These are phyloP conservation scores for Talaromyces stipitatus DNA, from an alignment of 495 filamentous ascomycete genomes.

Conservation along the genomic window DNA sequence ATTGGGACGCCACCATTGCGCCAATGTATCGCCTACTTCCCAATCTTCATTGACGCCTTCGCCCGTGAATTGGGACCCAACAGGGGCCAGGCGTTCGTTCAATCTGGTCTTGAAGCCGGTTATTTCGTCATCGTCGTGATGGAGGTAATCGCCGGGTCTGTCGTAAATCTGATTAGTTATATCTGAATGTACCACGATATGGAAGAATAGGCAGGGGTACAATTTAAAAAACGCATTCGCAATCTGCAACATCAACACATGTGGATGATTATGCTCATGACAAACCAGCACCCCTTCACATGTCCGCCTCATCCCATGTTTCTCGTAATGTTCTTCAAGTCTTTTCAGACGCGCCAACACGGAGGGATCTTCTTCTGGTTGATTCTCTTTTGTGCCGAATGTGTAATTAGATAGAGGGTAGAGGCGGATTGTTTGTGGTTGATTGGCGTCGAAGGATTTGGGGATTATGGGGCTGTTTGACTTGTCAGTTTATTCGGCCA, in stretches of 20 bases:
- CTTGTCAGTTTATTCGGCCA: background rate
- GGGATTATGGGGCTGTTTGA: constrained; percentile 65
- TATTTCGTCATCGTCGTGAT: constrained; percentile 81
- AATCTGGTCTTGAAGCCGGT: constrained; percentile 87
- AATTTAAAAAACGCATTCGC: constrained; percentile 99
- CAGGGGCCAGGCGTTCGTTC: constrained; percentile 87
- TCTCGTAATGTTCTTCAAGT: constrained; percentile 86
- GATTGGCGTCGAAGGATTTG: constrained; percentile 76
- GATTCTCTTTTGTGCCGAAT: constrained; percentile 94
- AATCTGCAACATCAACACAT: constrained; percentile 97
- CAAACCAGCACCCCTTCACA: constrained; percentile 96
- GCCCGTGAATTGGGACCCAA: constrained; percentile 78
- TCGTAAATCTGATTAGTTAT: background rate
- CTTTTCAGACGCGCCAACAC: constrained; percentile 87
- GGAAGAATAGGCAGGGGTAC: constrained; percentile 24
- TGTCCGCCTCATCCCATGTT: constrained; percentile 91
- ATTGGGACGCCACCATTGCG: constrained; percentile 98
- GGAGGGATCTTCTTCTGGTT: constrained; percentile 95
- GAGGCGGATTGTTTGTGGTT: constrained; percentile 83
- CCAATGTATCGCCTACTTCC: constrained; percentile 88
- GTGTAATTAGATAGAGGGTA: constrained; percentile 98
- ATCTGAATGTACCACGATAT: background rate
- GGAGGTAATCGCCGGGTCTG: constrained; percentile 91
- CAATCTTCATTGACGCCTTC: constrained; percentile 84
- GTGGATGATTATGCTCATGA: constrained; percentile 97